Evolutionary conservation across 2,329 filamentous ascomycete genomes (phyloP).

Genomic region (Passalora sequoiae): DNA sequence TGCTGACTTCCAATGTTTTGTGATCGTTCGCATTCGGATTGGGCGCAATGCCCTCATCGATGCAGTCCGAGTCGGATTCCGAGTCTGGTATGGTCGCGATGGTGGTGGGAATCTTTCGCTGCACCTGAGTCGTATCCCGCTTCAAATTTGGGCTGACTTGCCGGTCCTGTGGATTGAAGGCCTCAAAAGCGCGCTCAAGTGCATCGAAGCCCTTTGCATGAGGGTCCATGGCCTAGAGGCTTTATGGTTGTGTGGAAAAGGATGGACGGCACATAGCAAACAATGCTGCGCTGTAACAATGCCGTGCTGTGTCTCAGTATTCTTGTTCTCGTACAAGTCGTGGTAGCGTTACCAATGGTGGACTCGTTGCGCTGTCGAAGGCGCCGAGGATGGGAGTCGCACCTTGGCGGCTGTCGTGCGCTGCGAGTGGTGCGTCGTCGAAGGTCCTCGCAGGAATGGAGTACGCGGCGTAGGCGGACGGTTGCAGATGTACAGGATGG

Average conservation of each 20-base stretch:
- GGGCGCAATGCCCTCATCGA: slow-evolving; percentile 1
- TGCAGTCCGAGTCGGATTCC: background rate
- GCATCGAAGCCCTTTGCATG: background rate
- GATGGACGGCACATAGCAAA: slow-evolving; percentile 1
- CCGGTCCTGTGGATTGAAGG: background rate
- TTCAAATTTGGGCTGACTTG: background rate
- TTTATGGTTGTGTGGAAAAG: background rate
- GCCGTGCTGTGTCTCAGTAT: background rate
- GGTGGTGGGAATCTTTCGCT: background rate
- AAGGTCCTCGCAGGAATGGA: too few species aligned
- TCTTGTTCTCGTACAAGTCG: slow-evolving; percentile 1
- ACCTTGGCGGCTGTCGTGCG: slow-evolving; percentile 4
- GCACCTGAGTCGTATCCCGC: background rate
- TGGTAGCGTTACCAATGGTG: slow-evolving; percentile 1
- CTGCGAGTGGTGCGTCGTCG: background rate
- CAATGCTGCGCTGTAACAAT: background rate
- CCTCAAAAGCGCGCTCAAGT: background rate
- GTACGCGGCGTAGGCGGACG: background rate
- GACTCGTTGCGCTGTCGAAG: background rate
- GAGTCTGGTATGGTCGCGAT: slow-evolving; percentile 1
- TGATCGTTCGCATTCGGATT: slow-evolving; percentile 2
- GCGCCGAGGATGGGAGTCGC: slow-evolving; percentile 2
- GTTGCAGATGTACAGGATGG: background rate
- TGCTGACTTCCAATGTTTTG: slow-evolving; percentile 8
- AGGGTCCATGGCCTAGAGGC: slow-evolving; percentile 1